Base-by-base conservation (phyloP, 2,329 filamentous ascomycete genomes). In the Cylindrodendrum hubeiense region DNA sequence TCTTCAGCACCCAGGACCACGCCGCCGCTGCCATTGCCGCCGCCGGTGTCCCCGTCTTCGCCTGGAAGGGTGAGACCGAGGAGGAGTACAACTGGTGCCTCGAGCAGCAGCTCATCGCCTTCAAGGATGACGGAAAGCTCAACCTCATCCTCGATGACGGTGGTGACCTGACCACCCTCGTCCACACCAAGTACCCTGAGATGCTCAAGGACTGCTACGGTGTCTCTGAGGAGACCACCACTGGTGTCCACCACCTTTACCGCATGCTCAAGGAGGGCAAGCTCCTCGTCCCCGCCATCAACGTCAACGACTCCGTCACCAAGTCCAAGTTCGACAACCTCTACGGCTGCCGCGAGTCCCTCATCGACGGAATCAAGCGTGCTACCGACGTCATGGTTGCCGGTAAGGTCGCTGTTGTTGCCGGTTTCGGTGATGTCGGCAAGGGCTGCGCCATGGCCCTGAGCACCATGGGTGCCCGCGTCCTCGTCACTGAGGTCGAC, bases 271-370 rank as follows among this genome's bases (percentile, higher is more conserved):
- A 96, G 90, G 91, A 93, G 76, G 89, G 89, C 82, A 88, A 90
- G 83, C 94, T 98, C 72, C 91, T 97, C 70, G 93, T 97, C 74
- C 96, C 96, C 75, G 89, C 95, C 84, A 94, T 98, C 91, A 99
- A 99, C 85, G 95, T 99, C 89, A 98, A 99, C 88, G 95, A 99
- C 91, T 95, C 93, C 66, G 95, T 99, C 81, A 99, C 96, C 85
- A 99, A 98, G 92, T 97, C 94, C 86, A 99, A 99, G 90, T 99
- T 99, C 83, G 96, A 98, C 90, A 99, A 99, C 91, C 87, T 98
- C 74, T 99, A 98, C 90, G 95, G 96, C 80, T 98, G 96, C 94
- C 92, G 94, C 82, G 96, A 98, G 88, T 98, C 95, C 71, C 92
- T 99, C 77, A 91, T 99, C 79, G 96, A 99, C 83, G 96, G 96